Conservation (phyloP, 2,329 filamentous ascomycete species). For the Botryotinia calthae region DNA sequence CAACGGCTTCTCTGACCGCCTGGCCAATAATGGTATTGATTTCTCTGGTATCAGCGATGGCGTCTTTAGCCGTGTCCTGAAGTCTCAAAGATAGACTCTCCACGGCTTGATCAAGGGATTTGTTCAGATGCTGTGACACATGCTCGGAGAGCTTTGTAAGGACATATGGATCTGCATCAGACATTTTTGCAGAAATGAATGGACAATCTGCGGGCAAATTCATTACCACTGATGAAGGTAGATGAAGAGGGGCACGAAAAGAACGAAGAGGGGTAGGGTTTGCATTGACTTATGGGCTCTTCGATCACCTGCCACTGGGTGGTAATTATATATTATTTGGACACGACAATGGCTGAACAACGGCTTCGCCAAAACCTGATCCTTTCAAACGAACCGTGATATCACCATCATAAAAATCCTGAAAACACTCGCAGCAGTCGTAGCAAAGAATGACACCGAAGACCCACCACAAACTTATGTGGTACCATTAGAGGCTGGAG, state of each 20-base stretch:
- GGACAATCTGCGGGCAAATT: constrained; percentile 5
- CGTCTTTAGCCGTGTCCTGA: constrained; percentile 19
- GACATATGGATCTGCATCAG: constrained; percentile 17
- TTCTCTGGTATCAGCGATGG: constrained; percentile 17
- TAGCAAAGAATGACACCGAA: constrained; percentile 10
- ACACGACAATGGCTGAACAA: neutral
- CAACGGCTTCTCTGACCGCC: constrained; percentile 12
- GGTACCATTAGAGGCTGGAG: constrained; percentile 7
- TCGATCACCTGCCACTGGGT: constrained; percentile 14
- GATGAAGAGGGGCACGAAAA: neutral
- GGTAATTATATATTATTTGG: constrained; percentile 11
- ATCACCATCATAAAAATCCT: constrained; percentile 9
- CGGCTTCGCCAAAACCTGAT: neutral
- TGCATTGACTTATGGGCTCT: constrained; percentile 13
- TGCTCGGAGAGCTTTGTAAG: constrained; percentile 20
- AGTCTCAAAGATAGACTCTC: constrained; percentile 15
- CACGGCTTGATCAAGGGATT: constrained; percentile 16
- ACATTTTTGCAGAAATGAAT: constrained; percentile 18
- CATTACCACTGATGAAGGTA: constrained; percentile 7
- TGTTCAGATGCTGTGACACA: constrained; percentile 16
- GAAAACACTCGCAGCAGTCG: neutral
- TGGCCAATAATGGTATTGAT: constrained; percentile 17
- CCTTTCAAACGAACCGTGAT: neutral
- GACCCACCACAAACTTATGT: constrained; percentile 19
- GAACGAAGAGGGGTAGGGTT: neutral